A percentile compares a stretch with the other conserved stretches of the same genome.
phyloP scores from a whole-genome alignment of 148 eudicot genomes.

The Agrostemma githago region DNA sequence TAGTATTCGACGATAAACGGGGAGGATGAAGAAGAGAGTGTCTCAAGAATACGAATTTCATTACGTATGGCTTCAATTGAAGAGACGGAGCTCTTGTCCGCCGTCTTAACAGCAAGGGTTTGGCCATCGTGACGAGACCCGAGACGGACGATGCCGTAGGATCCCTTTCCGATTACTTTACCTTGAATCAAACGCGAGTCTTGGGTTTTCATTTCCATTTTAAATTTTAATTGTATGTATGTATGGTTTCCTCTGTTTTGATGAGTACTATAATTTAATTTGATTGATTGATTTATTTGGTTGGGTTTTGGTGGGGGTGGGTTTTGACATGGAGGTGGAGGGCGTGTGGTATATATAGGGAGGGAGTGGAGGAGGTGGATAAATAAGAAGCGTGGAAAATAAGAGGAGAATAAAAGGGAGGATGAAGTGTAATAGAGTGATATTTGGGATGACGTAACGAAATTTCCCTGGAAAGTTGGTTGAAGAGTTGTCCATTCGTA shows the following conservation, averaged over 20 bases:
- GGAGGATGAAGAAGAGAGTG: constrained; percentile 43
- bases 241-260: constrained; percentile 1
- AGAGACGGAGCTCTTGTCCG: constrained; percentile 14
- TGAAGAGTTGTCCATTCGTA: constrained; percentile 6
- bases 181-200: constrained; percentile 39
- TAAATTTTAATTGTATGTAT: neutral
- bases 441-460: constrained; percentile 22
- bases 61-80: constrained; percentile 44
- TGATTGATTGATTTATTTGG: neutral
- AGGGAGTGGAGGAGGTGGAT: neutral
- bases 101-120: constrained; percentile 65
- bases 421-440: neutral
- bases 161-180: constrained; percentile 55
- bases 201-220: neutral
- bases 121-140: constrained; percentile 38
- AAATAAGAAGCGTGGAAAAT: neutral
- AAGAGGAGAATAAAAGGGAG: neutral
- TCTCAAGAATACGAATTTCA: constrained; percentile 46
- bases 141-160: constrained; percentile 48
- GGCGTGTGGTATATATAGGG: constrained; percentile 31
- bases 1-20: constrained; percentile 51
- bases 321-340: constrained; percentile 21
- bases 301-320: neutral
- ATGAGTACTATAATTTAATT: neutral
- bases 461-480: constrained; percentile 22